Percentiles rank a stretch among this genome's conserved stretches.
These are phyloP conservation scores for Aspergillus taichungensis DNA, from an alignment of 495 filamentous ascomycete species.

Conservation along the genomic window DNA sequence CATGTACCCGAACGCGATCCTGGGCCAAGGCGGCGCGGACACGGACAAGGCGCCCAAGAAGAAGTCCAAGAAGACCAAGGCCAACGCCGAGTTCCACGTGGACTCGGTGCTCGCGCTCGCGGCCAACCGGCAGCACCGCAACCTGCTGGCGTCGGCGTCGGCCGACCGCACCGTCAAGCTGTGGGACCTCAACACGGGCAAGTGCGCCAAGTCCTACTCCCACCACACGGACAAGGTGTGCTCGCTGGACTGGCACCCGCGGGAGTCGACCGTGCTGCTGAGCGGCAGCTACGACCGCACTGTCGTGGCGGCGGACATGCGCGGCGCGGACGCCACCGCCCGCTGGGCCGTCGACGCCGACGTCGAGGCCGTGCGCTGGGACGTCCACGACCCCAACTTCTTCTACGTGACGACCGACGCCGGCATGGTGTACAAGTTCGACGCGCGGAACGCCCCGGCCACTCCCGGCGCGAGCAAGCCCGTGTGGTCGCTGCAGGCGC, in stretches of 20 bases:
- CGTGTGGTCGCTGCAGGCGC: slow-evolving; percentile 89
- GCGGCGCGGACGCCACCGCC: slow-evolving; percentile 72
- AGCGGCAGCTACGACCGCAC: slow-evolving; percentile 93
- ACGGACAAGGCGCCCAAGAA: slow-evolving; percentile 55
- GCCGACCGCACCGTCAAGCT: slow-evolving; percentile 96
- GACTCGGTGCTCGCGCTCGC: slow-evolving; percentile 87
- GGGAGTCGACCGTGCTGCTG: slow-evolving; percentile 76
- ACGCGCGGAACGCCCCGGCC: slow-evolving; percentile 61
- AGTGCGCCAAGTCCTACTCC: slow-evolving; percentile 88
- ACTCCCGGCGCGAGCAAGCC: slow-evolving; percentile 67
- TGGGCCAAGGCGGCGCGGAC: slow-evolving; percentile 69
- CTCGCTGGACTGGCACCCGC: slow-evolving; percentile 84
- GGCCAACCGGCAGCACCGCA: slow-evolving; percentile 84
- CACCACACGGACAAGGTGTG: slow-evolving; percentile 94
- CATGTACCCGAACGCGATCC: slow-evolving; percentile 96
- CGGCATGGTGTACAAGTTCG: slow-evolving; percentile 81
- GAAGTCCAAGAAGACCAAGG: slow-evolving; percentile 74
- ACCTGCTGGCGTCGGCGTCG: slow-evolving; percentile 90
- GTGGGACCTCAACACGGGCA: slow-evolving; percentile 88
- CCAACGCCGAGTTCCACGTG: slow-evolving; percentile 87
- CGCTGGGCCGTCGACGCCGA: slow-evolving; percentile 91
- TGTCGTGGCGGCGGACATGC: slow-evolving; percentile 85
- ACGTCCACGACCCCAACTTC: slow-evolving; percentile 81
- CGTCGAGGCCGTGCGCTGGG: slow-evolving; percentile 86
- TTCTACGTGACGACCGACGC: slow-evolving; percentile 95